These are phyloP conservation scores for Helianthus tuberosus DNA, from an alignment of 129 eudicot genomes.

Conservation along the genomic window DNA sequence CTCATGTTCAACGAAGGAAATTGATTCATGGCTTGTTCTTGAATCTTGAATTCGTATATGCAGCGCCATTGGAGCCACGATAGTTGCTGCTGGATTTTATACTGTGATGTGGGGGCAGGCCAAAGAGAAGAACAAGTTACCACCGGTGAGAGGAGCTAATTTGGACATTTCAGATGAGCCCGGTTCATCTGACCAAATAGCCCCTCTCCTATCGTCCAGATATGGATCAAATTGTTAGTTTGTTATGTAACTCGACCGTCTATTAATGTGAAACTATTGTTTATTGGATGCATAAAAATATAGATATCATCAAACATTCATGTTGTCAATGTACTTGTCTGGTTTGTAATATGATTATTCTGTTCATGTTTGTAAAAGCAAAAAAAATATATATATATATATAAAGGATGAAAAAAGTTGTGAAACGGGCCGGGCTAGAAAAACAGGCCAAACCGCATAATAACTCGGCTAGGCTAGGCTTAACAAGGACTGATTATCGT, in stretches of 20 bases:
- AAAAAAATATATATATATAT: no score
- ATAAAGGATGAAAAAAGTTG: background rate
- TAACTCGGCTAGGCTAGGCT: no score
- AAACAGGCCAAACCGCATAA: no score
- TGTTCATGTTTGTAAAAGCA: background rate
- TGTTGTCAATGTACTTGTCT: background rate
- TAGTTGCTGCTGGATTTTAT: conserved; percentile 24
- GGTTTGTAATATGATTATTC: background rate
- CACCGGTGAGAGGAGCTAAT: background rate
- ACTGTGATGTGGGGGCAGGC: conserved; percentile 22
- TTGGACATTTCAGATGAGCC: conserved; percentile 27
- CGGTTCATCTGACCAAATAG: conserved; percentile 4
- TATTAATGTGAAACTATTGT: background rate
- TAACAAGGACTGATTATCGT: no score
- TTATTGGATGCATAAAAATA: no score
- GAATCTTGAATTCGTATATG: background rate
- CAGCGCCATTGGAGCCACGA: conserved; percentile 26
- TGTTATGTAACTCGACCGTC: background rate
- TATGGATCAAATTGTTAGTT: conserved; percentile 15
- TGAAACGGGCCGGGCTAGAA: no score
- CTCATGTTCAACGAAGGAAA: background rate
- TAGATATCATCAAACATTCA: no score
- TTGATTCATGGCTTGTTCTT: background rate
- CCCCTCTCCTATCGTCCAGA: conserved; percentile 5
- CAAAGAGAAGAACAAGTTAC: conserved; percentile 14